Evolutionary conservation across 208 protist genomes (phyloP).

Genomic region (Trypanosoma boissoni): DNA sequence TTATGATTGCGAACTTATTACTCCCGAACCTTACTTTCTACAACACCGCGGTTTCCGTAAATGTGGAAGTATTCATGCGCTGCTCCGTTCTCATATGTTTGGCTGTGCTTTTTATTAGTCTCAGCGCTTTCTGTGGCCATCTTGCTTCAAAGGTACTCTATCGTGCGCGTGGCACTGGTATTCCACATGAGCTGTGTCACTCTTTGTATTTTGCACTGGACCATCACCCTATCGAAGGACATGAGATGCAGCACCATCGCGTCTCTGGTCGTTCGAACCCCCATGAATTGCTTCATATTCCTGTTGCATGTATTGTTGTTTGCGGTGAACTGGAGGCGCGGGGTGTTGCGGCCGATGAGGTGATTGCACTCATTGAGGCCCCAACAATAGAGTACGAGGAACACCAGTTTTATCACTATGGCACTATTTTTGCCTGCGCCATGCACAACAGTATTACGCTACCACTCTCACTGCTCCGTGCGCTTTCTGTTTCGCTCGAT

Average conservation of each 20-base stretch:
- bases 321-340: conserved; percentile 46
- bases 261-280: not conserved
- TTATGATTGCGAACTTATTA: conserved; percentile 58
- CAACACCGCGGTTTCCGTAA: conserved; percentile 49
- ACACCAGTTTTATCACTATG: conserved; percentile 56
- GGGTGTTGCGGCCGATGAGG: conserved; percentile 44
- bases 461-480: conserved; percentile 66
- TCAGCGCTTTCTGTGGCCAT: conserved; percentile 25
- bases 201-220: conserved; percentile 45
- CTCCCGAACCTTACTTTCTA: conserved; percentile 63
- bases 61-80: conserved; percentile 28
- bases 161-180: conserved; percentile 33
- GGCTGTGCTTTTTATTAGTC: conserved; percentile 31
- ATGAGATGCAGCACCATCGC: not conserved
- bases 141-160: conserved; percentile 27
- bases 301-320: conserved; percentile 43
- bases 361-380: conserved; percentile 46
- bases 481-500: conserved; percentile 45
- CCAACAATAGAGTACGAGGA: conserved; percentile 54
- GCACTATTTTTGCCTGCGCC: conserved; percentile 46
- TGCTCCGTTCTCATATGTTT: conserved; percentile 64
- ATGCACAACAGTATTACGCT: conserved; percentile 78
- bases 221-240: conserved; percentile 23
- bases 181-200: conserved; percentile 42
- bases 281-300: conserved; percentile 7